phyloP scores from a whole-genome alignment of 495 filamentous ascomycete species.

The Penicillium maclennaniae region DNA sequence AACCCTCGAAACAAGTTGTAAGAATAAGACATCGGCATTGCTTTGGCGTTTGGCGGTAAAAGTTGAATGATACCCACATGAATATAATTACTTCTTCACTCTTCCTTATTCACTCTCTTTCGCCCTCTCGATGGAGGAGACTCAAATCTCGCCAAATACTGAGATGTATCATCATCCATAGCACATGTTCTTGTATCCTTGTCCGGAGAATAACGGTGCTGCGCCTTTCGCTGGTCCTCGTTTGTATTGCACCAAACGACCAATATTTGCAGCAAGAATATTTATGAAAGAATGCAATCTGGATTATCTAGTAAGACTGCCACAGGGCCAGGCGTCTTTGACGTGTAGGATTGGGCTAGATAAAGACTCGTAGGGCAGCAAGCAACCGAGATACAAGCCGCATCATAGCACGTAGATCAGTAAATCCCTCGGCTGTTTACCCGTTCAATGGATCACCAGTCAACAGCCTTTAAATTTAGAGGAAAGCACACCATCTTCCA shows the following conservation, averaged over 20 bases:
- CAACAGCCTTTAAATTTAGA: too few species aligned
- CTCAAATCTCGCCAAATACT: not conserved
- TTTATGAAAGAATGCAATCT: too few species aligned
- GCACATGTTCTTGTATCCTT: not conserved
- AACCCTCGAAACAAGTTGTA: conserved; percentile 38
- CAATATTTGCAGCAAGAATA: not conserved
- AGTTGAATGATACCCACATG: conserved; percentile 11
- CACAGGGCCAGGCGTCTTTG: not conserved
- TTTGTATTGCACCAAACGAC: not conserved
- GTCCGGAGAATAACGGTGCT: not conserved
- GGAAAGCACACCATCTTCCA: not conserved
- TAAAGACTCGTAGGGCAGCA: not conserved
- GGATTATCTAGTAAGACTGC: too few species aligned
- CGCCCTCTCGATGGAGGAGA: not conserved
- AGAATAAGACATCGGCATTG: conserved; percentile 6
- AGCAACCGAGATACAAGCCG: conserved; percentile 4
- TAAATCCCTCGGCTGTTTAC: not conserved
- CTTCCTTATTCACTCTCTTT: not conserved
- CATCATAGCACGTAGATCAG: not conserved
- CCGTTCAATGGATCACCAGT: not conserved
- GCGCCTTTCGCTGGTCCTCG: not conserved
- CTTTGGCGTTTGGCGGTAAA: conserved; percentile 3
- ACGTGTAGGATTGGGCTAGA: not conserved
- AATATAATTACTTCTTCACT: not conserved
- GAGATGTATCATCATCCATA: not conserved